Percentiles rank a stretch among this genome's conserved stretches.
These are phyloP conservation scores for Chaetoceros tenuissimus DNA, from an alignment of 108 stramenopile species.

Conservation along the genomic window DNA sequence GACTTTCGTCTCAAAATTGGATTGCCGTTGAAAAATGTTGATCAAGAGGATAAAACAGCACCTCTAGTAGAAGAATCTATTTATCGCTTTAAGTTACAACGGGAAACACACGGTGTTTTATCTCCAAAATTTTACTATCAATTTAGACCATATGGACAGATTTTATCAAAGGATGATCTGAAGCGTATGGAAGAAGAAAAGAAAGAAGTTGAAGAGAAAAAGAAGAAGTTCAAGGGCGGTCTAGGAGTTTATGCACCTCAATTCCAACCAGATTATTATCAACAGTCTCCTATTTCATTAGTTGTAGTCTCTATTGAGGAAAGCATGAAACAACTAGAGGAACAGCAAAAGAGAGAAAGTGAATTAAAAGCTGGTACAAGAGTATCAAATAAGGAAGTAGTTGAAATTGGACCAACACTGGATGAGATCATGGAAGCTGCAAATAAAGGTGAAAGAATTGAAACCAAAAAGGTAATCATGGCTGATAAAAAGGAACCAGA, in stretches of 20 bases:
- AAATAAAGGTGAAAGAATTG: slow-evolving; percentile 40
- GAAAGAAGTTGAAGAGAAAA: slow-evolving; percentile 33
- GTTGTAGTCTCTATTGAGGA: slow-evolving; percentile 3
- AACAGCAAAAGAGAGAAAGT: slow-evolving; percentile 1
- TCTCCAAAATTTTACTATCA: not conserved
- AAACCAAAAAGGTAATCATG: no score
- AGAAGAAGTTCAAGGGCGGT: slow-evolving; percentile 37
- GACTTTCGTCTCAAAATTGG: slow-evolving; percentile 39
- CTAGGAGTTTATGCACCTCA: slow-evolving; percentile 35
- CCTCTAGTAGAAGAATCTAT: slow-evolving; percentile 67
- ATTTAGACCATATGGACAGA: slow-evolving; percentile 23
- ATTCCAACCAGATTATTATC: slow-evolving; percentile 19
- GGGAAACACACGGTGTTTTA: slow-evolving; percentile 6
- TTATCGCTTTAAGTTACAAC: slow-evolving; percentile 43
- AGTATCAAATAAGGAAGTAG: not conserved
- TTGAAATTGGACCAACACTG: slow-evolving; percentile 14
- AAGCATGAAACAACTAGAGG: slow-evolving; percentile 8
- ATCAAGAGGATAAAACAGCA: slow-evolving; percentile 27
- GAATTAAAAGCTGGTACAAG: not conserved
- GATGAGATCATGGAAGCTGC: slow-evolving; percentile 65
- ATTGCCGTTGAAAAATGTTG: slow-evolving; percentile 33
- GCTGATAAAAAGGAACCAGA: no score
- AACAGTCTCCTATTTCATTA: not conserved
- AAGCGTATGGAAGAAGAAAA: slow-evolving; percentile 35
- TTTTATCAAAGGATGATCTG: slow-evolving; percentile 26